Evolutionary conservation across 345 rosid genomes (phyloP), one percentile per base, ranked within the genome.

Genomic region (Linum lewisii): DNA sequence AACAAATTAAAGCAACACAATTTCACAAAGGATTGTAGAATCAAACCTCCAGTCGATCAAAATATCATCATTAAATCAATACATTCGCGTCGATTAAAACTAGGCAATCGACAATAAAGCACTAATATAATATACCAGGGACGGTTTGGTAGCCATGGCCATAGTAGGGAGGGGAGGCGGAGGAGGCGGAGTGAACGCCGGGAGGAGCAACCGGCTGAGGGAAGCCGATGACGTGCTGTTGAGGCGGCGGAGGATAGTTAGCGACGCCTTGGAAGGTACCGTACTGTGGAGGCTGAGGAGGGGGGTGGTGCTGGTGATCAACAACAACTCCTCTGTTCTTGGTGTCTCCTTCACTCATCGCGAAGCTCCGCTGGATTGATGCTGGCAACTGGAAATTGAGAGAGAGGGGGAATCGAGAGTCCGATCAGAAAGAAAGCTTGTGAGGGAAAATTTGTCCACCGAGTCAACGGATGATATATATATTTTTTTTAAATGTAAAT

Each of bases 211-310:
- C 77, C 3, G 97, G 99, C 71, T 86, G 94, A 70, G 99, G 95
- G 65, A 89, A 87, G 2, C 94, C 99, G 26, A 81, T 72, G 36
- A 72, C 85, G n/a, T 90, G 95, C 50, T 60, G 66, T 6, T 63
- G 78, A 4, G 19, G 82, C 15, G 67, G 81, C 6, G 52, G 75
- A 50, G 95, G 95, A 65, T 79, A 92, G 69, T 83, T 88, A 58
- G 95, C 87, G 34, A 86, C 95, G 50, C 98, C 98, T 76, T 88
- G 97, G 77, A 92, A 92, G 6, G 98, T 92, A 7, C 97, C 98
- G 73, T 92, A 92, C 19, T 83, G 98, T 13, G 56, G 56, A 21
- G 56, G 56, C 24, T 21, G 56, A 52, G 23, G 8, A 9, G 56
- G 56, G 0, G 64, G 62, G 7, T 56, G 57, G 26, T 54, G 57